phyloP scores from a whole-genome alignment of 108 stramenopile genomes.

The Cyclotella sp. region DNA sequence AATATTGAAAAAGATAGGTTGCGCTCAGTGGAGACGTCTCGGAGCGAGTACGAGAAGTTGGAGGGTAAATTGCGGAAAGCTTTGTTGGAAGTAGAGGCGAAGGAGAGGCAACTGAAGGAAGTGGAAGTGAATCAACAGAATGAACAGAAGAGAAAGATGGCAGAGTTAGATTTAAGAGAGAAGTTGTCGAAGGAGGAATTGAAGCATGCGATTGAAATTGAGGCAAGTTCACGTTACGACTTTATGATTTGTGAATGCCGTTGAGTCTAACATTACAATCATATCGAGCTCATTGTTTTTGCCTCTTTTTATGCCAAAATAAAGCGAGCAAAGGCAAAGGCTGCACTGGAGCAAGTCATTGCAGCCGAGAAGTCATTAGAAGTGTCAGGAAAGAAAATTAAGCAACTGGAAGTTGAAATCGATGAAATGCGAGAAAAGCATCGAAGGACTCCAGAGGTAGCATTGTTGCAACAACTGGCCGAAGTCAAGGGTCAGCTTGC shows the following conservation, averaged over 20 bases:
- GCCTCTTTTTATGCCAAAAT: neutral
- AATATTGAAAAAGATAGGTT: slow-evolving; percentile 39
- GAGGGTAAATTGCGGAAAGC: slow-evolving; percentile 48
- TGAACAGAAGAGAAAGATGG: slow-evolving; percentile 47
- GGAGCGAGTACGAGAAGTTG: slow-evolving; percentile 50
- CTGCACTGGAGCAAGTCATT: slow-evolving; percentile 47
- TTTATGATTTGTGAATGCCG: neutral
- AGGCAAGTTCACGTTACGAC: slow-evolving; percentile 29
- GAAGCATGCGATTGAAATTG: slow-evolving; percentile 46
- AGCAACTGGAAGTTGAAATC: slow-evolving; percentile 40
- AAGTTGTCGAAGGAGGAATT: slow-evolving; percentile 52
- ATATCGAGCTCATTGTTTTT: neutral
- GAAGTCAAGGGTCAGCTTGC: slow-evolving; percentile 52
- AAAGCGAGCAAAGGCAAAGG: slow-evolving; percentile 49
- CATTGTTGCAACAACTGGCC: slow-evolving; percentile 48
- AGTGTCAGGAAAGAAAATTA: slow-evolving; percentile 42
- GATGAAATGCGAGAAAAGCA: slow-evolving; percentile 46
- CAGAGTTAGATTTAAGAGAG: slow-evolving; percentile 53
- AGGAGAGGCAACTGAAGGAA: slow-evolving; percentile 47
- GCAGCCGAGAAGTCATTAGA: slow-evolving; percentile 41
- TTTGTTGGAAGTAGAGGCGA: slow-evolving; percentile 51
- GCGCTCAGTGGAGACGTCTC: slow-evolving; percentile 23
- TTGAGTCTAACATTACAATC: neutral
- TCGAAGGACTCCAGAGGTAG: slow-evolving; percentile 49
- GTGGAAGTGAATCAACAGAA: slow-evolving; percentile 29